Evolutionary conservation across 345 rosid species (phyloP).

Genomic region (Raphanus raphanistrum): DNA sequence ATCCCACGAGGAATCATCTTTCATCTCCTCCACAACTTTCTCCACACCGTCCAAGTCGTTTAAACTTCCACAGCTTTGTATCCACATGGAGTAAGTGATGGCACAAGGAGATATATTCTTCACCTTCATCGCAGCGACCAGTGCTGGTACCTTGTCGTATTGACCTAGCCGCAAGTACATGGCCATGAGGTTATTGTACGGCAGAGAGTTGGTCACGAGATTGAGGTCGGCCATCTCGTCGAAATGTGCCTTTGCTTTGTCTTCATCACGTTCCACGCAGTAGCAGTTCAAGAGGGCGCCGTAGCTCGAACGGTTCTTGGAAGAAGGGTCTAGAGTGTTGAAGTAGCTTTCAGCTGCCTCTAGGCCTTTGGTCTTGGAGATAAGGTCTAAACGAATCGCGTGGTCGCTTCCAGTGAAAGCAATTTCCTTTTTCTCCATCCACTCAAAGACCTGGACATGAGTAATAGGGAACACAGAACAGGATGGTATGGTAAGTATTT

Average conservation of each 20-base stretch:
- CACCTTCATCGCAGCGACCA: slow-evolving; percentile 59
- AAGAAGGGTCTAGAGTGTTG: slow-evolving; percentile 35
- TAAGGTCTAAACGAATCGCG: slow-evolving; percentile 61
- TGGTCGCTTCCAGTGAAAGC: slow-evolving; percentile 41
- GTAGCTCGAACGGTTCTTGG: slow-evolving; percentile 45
- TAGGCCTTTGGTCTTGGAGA: slow-evolving; percentile 58
- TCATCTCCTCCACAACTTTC: slow-evolving; percentile 47
- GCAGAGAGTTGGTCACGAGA: slow-evolving; percentile 40
- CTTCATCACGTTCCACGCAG: slow-evolving; percentile 47
- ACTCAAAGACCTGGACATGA: slow-evolving; percentile 55
- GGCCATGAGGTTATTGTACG: slow-evolving; percentile 58
- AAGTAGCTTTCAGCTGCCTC: slow-evolving; percentile 65
- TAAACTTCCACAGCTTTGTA: slow-evolving; percentile 54
- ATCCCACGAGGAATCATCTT: slow-evolving; percentile 43
- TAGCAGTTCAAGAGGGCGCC: slow-evolving; percentile 68
- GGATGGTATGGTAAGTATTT: neutral
- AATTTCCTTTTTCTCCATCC: slow-evolving; percentile 78
- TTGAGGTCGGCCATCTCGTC: slow-evolving; percentile 53
- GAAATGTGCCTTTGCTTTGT: slow-evolving; percentile 58
- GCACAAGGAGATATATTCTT: slow-evolving; percentile 38
- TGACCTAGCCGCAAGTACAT: slow-evolving; percentile 55
- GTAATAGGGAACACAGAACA: neutral
- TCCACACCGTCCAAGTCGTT: slow-evolving; percentile 48
- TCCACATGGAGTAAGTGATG: slow-evolving; percentile 50
- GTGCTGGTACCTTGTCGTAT: slow-evolving; percentile 52